A percentile compares a stretch with the other conserved stretches of the same genome.
Evolutionary conservation across 768 basidiomycete species (phyloP).

Genomic region (Asterophora lycoperdoides): DNA sequence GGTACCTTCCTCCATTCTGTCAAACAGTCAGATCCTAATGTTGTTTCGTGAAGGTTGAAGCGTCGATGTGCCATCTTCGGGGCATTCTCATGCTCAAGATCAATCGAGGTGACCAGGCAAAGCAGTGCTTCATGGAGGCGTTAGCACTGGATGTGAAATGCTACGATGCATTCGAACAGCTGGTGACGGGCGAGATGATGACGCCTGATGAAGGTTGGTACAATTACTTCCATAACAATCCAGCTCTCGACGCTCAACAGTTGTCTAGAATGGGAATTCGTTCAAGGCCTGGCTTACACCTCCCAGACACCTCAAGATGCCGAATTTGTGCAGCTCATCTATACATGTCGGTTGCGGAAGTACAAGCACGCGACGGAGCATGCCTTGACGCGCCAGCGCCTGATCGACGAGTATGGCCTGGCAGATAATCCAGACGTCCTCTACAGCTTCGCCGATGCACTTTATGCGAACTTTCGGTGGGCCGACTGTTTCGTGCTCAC

Average conservation of each 20-base stretch:
- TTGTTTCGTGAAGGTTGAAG: conserved; percentile 66
- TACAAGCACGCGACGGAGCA: conserved; percentile 84
- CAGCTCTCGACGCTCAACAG: background rate
- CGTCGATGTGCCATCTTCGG: conserved; percentile 94
- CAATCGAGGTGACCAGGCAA: conserved; percentile 86
- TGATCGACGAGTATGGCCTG: conserved; percentile 80
- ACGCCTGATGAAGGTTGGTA: conserved; percentile 86
- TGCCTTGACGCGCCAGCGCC: conserved; percentile 66
- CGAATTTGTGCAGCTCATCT: conserved; percentile 88
- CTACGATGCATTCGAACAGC: conserved; percentile 90
- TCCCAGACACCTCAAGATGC: conserved; percentile 87
- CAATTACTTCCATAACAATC: conserved; percentile 1
- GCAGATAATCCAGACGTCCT: conserved; percentile 92
- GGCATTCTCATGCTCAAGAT: conserved; percentile 93
- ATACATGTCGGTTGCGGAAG: conserved; percentile 88
- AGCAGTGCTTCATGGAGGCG: conserved; percentile 94
- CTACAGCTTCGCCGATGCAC: conserved; percentile 84
- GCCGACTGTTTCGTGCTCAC: conserved; percentile 93
- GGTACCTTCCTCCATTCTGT: conserved; percentile 36
- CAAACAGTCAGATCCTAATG: background rate
- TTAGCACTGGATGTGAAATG: conserved; percentile 93
- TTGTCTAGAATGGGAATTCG: conserved; percentile 88
- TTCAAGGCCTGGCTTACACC: conserved; percentile 76
- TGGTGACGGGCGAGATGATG: conserved; percentile 95
- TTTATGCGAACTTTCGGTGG: conserved; percentile 87